phyloP scores from a whole-genome alignment of 441 rosid species.

The Erysimum cheiri region DNA sequence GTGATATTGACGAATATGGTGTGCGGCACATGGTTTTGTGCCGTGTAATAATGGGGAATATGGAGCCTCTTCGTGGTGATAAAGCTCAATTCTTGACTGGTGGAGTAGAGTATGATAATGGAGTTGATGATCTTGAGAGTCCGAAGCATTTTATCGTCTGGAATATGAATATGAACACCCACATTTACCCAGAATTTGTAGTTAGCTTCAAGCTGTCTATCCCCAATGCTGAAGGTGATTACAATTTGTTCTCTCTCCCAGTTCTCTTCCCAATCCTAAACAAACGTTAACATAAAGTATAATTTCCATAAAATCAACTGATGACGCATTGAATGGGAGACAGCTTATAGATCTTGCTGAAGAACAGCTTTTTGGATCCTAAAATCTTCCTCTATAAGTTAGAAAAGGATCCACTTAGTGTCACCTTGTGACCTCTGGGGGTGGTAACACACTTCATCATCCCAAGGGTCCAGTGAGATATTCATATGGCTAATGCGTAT shows the following conservation, averaged over 20 bases:
- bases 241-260: constrained; percentile 7
- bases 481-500: constrained; percentile 20
- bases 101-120: constrained; percentile 79
- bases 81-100: constrained; percentile 59
- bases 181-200: constrained; percentile 85
- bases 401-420: constrained; percentile 20
- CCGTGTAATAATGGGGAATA: constrained; percentile 93
- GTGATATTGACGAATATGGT: constrained; percentile 96
- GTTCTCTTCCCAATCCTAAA: constrained; percentile 6
- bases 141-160: constrained; percentile 74
- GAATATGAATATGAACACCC: constrained; percentile 93
- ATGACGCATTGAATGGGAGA: constrained; percentile 48
- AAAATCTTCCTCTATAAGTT: constrained; percentile 17
- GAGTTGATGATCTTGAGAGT: constrained; percentile 79
- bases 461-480: constrained; percentile 38
- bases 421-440: constrained; percentile 35
- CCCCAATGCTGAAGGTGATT: constrained; percentile 52
- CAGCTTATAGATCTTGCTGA: constrained; percentile 35
- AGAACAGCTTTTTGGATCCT: constrained; percentile 29
- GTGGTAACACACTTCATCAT: constrained; percentile 22
- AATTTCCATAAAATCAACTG: constrained; percentile 40
- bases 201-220: constrained; percentile 86
- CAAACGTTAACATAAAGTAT: neutral
- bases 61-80: constrained; percentile 71
- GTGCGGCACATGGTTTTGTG: constrained; percentile 70